Base-by-base conservation (phyloP, 768 basidiomycete genomes). In the Cystofilobasidium capitatum region DNA sequence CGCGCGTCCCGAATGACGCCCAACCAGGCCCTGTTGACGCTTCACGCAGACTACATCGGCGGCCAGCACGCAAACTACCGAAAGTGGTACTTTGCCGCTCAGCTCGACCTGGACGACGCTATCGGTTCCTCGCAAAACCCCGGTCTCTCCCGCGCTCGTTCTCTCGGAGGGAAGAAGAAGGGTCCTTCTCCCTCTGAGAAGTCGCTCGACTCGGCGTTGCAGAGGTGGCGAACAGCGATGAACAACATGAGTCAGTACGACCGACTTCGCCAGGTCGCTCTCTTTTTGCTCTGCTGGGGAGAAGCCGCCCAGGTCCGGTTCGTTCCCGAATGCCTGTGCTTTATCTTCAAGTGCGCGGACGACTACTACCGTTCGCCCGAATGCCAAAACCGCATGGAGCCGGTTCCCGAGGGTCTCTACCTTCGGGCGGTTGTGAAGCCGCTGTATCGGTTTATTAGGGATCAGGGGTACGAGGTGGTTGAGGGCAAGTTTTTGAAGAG, bases 341-440 rank as follows among this genome's bases (percentile, higher is more conserved):
- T 97, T 82, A 96, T 99, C 79, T 99, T 99, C 87, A 99, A 99
- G 79, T 98, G 96, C 75, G 96, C 96, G 17, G 96, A 99, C 76
- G 96, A 99, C 79, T 99, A 97, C 77, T 99, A 99, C 77, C 92
- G 96, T 31, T 91, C 89, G 4, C 86, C 94, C n/a, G 96, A 98
- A 74, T 99, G 96, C 73, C 96, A 99, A 77, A 89, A 84, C 76
- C 81, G 91, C 54, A 79, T 89, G 51, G 93, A 97, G 62, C 86
- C 93, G 0, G 91, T 97, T 0, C 89, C 90, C 0, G 94, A 97
- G 73, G 96, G 94, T 0, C 80, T 97, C n/a, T 99, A 97, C 77
- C 81, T 99, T 36, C 85, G 87, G 55, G 81, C 89, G 1, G 89
- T 98, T 72, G 81, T 91, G 71, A 94, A 96, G 74, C 96, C 96